phyloP scores from a whole-genome alignment of 345 rosid species.

The Excoecaria agallocha region DNA sequence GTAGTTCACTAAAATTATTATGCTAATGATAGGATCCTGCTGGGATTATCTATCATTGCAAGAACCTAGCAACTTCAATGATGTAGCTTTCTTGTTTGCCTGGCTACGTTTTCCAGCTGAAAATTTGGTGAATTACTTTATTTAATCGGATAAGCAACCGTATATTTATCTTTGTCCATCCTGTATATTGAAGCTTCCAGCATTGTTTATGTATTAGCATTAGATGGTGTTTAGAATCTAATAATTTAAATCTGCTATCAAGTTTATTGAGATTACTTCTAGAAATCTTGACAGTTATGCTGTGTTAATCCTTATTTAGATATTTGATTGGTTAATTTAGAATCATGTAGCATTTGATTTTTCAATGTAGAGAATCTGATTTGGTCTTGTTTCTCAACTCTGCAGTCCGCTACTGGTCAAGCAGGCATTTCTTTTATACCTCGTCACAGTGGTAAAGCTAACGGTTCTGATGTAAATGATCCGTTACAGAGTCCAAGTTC shows the following conservation, averaged over 20 bases:
- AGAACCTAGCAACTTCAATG: background rate
- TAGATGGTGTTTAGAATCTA: background rate
- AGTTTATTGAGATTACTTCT: background rate
- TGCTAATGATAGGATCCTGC: background rate
- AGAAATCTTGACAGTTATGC: background rate
- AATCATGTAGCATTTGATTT: background rate
- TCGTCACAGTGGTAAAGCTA: conserved; percentile 30
- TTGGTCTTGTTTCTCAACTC: background rate
- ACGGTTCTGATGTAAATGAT: conserved; percentile 43
- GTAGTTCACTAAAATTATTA: background rate
- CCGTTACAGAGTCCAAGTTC: conserved; percentile 43
- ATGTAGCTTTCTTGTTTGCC: background rate
- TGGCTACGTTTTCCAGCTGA: background rate
- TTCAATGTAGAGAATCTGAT: background rate
- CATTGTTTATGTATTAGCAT: background rate
- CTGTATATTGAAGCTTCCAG: too few species aligned
- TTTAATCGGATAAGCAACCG: too few species aligned
- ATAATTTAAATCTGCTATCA: background rate
- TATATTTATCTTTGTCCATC: too few species aligned
- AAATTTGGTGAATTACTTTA: background rate
- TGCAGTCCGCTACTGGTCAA: conserved; percentile 43
- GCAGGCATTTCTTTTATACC: conserved; percentile 34
- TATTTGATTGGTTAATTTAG: background rate
- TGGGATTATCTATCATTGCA: background rate
- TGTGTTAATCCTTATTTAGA: background rate